Evolutionary conservation across 257 asterid species (phyloP).

Genomic region (Cinchona pubescens): DNA sequence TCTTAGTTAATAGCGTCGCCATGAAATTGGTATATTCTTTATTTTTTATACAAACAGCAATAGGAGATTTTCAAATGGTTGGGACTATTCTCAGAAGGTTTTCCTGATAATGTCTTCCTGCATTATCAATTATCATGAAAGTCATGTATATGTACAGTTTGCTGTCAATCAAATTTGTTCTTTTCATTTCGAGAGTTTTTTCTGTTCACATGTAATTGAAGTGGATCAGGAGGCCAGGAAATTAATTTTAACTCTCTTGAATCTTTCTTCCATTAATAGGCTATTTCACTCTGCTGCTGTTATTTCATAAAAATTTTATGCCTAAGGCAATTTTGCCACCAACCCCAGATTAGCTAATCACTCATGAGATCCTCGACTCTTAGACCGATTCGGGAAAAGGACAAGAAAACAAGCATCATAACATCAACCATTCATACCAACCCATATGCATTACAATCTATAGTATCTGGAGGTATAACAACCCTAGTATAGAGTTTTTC

Average conservation of each 20-base stretch:
- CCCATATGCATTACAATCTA: no score
- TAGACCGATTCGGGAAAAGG: no score
- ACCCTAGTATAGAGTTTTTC: no score
- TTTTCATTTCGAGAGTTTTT: not conserved
- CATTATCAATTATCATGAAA: not conserved
- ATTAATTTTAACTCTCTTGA: not conserved
- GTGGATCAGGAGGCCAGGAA: not conserved
- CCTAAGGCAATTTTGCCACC: not conserved
- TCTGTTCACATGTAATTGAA: not conserved
- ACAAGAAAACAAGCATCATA: no score
- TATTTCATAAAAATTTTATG: no score
- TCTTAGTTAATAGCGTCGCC: not conserved
- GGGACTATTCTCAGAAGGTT: not conserved
- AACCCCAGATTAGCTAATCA: no score
- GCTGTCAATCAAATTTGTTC: not conserved
- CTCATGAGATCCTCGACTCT: no score
- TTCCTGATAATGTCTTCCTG: not conserved
- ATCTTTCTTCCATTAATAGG: not conserved
- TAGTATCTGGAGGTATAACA: no score
- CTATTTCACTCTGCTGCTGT: not conserved
- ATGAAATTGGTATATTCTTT: conserved; percentile 4
- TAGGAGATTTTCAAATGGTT: not conserved
- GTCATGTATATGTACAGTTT: not conserved
- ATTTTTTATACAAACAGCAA: not conserved
- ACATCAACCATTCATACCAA: no score